A percentile compares a stretch with the other conserved stretches of the same genome.
Evolutionary conservation across 441 rosid genomes (phyloP).

Genomic region (Aquilaria agallochum): DNA sequence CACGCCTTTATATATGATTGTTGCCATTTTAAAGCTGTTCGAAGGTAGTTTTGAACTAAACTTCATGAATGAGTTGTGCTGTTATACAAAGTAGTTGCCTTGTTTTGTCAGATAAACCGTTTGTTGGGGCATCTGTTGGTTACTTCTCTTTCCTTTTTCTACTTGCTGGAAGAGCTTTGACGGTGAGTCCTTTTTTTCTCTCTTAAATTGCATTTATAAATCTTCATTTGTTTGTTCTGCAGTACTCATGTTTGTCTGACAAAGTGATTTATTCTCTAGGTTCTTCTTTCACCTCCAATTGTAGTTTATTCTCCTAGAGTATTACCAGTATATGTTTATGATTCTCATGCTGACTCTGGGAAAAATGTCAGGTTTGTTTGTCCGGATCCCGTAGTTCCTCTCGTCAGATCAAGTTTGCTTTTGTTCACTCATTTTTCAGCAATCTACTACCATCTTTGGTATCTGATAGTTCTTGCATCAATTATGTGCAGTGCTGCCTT

Average conservation of each 20-base stretch:
- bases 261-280: conserved; percentile 41
- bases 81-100: conserved; percentile 8
- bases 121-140: conserved; percentile 99
- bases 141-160: conserved; percentile 95
- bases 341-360: conserved; percentile 99
- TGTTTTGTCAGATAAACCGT: conserved; percentile 71
- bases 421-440: conserved; percentile 8
- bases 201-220: conserved; percentile 12
- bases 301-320: conserved; percentile 99
- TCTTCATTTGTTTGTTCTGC: conserved; percentile 10
- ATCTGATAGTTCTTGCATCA: conserved; percentile 11
- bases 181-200: conserved; percentile 53
- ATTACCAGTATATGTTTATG: conserved; percentile 97
- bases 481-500: conserved; percentile 73
- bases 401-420: conserved; percentile 5
- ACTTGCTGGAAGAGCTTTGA: conserved; percentile 97
- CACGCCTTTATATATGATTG: conserved; percentile 8
- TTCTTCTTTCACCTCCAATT: conserved; percentile 99
- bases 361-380: conserved; percentile 99
- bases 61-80: conserved; percentile 1
- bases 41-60: conserved; percentile 2
- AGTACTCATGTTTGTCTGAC: conserved; percentile 14
- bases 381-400: conserved; percentile 16
- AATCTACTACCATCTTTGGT: conserved; percentile 7
- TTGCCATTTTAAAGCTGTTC: conserved; percentile 5